Evolutionary conservation across 1,284 basidiomycete species (phyloP).

Genomic region (Moesziomyces sp.): DNA sequence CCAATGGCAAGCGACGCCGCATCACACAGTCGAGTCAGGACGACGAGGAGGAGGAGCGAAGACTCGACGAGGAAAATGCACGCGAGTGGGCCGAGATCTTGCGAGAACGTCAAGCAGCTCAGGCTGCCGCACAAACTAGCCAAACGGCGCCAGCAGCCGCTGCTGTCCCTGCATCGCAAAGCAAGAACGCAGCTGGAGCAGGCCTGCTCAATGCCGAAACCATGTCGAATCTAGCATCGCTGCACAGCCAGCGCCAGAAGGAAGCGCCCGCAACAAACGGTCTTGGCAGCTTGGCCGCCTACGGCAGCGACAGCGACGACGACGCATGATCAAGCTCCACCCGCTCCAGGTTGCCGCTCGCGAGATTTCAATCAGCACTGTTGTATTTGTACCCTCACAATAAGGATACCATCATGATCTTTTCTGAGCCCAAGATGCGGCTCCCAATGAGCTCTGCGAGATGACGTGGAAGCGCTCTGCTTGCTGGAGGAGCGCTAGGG

Average conservation of each 20-base stretch:
- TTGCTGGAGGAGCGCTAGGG: too few species aligned
- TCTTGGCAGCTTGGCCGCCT: conserved; percentile 56
- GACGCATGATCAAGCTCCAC: conserved; percentile 10
- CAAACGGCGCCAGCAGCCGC: conserved; percentile 1
- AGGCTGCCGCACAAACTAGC: conserved; percentile 12
- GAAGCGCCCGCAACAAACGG: conserved; percentile 19
- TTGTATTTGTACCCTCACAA: background rate
- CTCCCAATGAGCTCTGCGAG: background rate
- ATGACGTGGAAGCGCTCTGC: too few species aligned
- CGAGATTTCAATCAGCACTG: background rate
- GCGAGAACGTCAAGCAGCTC: conserved; percentile 31
- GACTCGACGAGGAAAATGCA: conserved; percentile 62
- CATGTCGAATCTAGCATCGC: conserved; percentile 43
- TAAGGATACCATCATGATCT: background rate
- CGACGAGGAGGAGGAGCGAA: conserved; percentile 57
- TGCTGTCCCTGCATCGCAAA: conserved; percentile 3
- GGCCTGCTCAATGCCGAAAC: conserved; percentile 46
- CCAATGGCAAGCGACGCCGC: conserved; percentile 47
- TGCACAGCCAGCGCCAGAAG: conserved; percentile 27
- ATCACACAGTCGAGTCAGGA: conserved; percentile 29
- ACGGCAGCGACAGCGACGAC: conserved; percentile 62
- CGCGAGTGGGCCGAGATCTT: conserved; percentile 60
- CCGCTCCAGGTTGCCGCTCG: too few species aligned
- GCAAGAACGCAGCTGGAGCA: background rate
- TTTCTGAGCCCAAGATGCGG: background rate